These are phyloP conservation scores for Quercus mongolica DNA, from an alignment of 306 rosid genomes.

Conservation along the genomic window DNA sequence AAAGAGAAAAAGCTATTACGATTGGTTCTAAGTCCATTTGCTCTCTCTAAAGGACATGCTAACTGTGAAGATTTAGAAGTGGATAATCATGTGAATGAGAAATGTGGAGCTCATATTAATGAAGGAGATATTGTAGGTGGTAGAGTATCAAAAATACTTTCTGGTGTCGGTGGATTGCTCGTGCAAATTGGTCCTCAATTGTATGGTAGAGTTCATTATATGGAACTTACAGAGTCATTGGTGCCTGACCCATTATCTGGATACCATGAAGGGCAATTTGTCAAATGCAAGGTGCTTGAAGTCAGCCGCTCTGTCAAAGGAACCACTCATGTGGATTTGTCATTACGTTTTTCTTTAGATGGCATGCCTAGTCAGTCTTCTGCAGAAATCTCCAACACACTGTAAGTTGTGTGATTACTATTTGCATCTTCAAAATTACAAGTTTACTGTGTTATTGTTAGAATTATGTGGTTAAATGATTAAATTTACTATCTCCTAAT, in stretches of 20 bases:
- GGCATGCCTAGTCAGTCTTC: slow-evolving; percentile 33
- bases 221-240: slow-evolving; percentile 66
- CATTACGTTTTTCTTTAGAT: slow-evolving; percentile 44
- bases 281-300: slow-evolving; percentile 79
- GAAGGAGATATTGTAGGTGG: slow-evolving; percentile 77
- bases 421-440: not conserved
- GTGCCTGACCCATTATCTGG: slow-evolving; percentile 74
- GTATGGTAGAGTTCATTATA: slow-evolving; percentile 78
- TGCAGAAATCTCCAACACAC: slow-evolving; percentile 17
- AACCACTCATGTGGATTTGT: slow-evolving; percentile 70
- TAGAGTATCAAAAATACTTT: slow-evolving; percentile 65
- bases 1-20: slow-evolving; percentile 61
- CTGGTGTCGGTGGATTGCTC: slow-evolving; percentile 79
- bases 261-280: slow-evolving; percentile 80
- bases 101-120: slow-evolving; percentile 39
- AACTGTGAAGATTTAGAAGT: slow-evolving; percentile 20
- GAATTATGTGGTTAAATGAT: too few species aligned
- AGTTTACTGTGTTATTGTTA: not conserved
- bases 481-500: not conserved
- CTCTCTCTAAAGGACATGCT: slow-evolving; percentile 16
- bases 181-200: slow-evolving; percentile 73
- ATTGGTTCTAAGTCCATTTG: slow-evolving; percentile 42
- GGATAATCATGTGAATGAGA: slow-evolving; percentile 33
- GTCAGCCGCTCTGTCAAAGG: slow-evolving; percentile 45
- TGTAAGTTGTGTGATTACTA: slow-evolving; percentile 37